Conservation (phyloP, 208 protist species). For the Acanthamoeba rhysodes region DNA sequence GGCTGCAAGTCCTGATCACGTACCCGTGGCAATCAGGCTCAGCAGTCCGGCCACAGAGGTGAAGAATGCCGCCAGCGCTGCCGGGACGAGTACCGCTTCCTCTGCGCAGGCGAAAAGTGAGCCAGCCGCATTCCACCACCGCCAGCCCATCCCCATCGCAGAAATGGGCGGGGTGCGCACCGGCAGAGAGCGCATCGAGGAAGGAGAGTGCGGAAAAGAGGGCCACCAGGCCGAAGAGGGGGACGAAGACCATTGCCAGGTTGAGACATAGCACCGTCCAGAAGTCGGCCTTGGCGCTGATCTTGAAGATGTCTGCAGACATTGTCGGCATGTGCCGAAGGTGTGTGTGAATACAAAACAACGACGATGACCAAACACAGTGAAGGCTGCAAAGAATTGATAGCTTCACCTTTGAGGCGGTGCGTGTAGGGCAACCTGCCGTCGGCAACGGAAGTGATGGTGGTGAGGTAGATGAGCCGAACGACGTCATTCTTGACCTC, state of each 20-base stretch:
- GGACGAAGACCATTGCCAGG: slow-evolving; percentile 1
- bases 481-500: not conserved
- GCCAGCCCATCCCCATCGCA: no score
- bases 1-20: no score
- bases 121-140: not conserved
- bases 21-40: not conserved
- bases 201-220: not conserved
- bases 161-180: not conserved
- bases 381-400: no score
- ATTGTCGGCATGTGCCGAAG: not conserved
- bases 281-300: not conserved
- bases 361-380: no score
- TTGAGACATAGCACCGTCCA: not conserved
- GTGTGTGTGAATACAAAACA: not conserved
- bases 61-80: slow-evolving; percentile 1
- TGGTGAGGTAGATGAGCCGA: slow-evolving; percentile 4
- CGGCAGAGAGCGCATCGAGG: not conserved
- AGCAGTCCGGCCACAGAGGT: not conserved
- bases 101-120: not conserved
- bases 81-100: not conserved
- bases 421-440: not conserved
- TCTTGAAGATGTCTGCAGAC: slow-evolving; percentile 11
- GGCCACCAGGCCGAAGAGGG: slow-evolving; percentile 1
- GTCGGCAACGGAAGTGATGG: not conserved
- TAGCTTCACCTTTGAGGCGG: not conserved